A percentile compares a stretch with the other conserved stretches of the same genome.
Evolutionary conservation across 345 rosid genomes (phyloP).

Genomic region (Triadica sebifera): DNA sequence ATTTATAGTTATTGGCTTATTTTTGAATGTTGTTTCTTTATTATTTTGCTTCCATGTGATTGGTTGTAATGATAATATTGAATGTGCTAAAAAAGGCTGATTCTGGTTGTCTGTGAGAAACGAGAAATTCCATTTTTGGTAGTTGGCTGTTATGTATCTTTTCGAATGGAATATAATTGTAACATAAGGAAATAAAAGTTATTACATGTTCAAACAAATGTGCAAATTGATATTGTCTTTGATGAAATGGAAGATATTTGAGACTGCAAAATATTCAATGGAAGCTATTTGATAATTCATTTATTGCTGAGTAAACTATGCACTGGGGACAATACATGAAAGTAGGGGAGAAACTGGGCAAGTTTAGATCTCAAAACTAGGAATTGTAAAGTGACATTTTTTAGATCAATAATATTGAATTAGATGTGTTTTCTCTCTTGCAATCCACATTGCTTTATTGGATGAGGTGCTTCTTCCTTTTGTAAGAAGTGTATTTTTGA

Average conservation of each 20-base stretch:
- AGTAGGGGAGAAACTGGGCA: not conserved
- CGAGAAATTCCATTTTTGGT: not conserved
- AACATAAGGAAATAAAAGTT: not conserved
- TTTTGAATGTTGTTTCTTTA: not conserved
- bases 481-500: not conserved
- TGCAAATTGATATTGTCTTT: no score
- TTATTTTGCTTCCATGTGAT: not conserved
- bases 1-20: not conserved
- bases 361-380: not conserved
- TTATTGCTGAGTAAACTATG: not conserved
- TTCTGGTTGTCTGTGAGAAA: not conserved
- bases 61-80: not conserved
- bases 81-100: not conserved
- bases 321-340: not conserved
- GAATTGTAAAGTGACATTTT: not conserved
- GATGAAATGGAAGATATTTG: not conserved
- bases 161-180: not conserved
- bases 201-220: no score
- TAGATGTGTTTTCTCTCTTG: not conserved
- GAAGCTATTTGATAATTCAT: not conserved
- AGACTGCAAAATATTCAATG: not conserved
- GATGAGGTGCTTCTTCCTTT: not conserved
- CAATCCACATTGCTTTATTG: not conserved
- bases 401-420: not conserved
- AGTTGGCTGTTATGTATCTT: not conserved